phyloP scores from a whole-genome alignment of 257 asterid species.

The Voacanga thouarsii region DNA sequence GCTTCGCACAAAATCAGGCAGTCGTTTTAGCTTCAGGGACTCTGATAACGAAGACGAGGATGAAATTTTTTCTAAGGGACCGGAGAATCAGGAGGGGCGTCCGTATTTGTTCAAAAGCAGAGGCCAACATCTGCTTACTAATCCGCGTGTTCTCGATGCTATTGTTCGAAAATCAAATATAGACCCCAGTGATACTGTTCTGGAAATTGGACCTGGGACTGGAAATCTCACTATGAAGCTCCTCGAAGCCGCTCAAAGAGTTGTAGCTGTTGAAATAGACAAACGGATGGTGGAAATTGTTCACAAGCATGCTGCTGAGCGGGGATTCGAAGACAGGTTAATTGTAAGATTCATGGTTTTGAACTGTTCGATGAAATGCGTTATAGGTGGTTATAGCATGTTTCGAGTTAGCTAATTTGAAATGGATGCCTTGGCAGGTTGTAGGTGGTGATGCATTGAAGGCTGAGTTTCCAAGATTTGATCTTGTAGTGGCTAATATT shows the following conservation, averaged over 20 bases:
- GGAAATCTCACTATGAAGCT: constrained; percentile 92
- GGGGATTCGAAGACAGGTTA: constrained; percentile 49
- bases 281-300: constrained; percentile 76
- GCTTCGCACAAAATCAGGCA: constrained; percentile 41
- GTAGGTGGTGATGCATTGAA: constrained; percentile 70
- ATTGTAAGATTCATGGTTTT: constrained; percentile 43
- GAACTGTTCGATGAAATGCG: constrained; percentile 52
- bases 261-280: constrained; percentile 77
- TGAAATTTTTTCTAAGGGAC: constrained; percentile 23
- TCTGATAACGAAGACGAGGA: constrained; percentile 34
- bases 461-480: constrained; percentile 62
- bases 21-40: constrained; percentile 20
- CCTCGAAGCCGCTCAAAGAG: constrained; percentile 64
- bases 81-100: constrained; percentile 23
- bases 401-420: neutral
- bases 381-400: constrained; percentile 7
- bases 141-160: constrained; percentile 60
- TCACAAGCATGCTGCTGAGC: constrained; percentile 52
- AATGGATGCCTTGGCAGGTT: constrained; percentile 41
- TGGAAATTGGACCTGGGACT: constrained; percentile 97
- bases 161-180: constrained; percentile 63
- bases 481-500: constrained; percentile 92
- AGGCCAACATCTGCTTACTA: constrained; percentile 91
- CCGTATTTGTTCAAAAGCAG: constrained; percentile 64
- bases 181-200: constrained; percentile 65